These are phyloP conservation scores for Phalaenopsis equestris DNA, from an alignment of 106 monocot species.

Conservation along the genomic window DNA sequence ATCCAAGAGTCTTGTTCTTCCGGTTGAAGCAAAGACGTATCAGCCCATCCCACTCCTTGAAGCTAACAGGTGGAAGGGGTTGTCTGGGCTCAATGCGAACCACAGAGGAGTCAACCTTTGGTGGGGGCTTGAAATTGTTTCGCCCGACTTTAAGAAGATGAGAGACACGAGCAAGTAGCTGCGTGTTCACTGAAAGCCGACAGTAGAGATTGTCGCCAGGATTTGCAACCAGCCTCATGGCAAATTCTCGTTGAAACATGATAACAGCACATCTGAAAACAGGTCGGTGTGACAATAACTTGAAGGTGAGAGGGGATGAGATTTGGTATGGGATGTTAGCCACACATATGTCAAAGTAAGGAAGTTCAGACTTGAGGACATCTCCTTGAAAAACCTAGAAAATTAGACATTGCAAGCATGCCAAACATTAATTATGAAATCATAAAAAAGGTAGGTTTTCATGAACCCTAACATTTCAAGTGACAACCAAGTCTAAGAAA, in stretches of 20 bases:
- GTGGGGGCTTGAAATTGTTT: slow-evolving; percentile 94
- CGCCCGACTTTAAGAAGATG: slow-evolving; percentile 83
- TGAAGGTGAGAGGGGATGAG: slow-evolving; percentile 91
- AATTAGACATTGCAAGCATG: neutral
- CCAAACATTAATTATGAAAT: neutral
- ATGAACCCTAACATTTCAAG: neutral
- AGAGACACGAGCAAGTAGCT: slow-evolving; percentile 67
- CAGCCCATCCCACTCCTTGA: slow-evolving; percentile 96
- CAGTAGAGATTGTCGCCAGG: slow-evolving; percentile 79
- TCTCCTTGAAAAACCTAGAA: slow-evolving; percentile 90
- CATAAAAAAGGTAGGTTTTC: neutral
- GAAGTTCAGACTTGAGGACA: slow-evolving; percentile 81
- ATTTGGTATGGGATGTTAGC: slow-evolving; percentile 96
- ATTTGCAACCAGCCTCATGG: slow-evolving; percentile 75
- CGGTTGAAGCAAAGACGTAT: slow-evolving; percentile 73
- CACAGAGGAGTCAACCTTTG: slow-evolving; percentile 94
- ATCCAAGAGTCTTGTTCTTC: slow-evolving; percentile 90
- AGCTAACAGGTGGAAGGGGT: slow-evolving; percentile 70
- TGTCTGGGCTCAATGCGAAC: slow-evolving; percentile 82
- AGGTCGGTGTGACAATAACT: slow-evolving; percentile 69
- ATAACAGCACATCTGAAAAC: slow-evolving; percentile 80
- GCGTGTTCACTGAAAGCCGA: slow-evolving; percentile 80
- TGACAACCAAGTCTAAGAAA: neutral
- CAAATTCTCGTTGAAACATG: slow-evolving; percentile 90
- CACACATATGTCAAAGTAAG: slow-evolving; percentile 96